Percentiles rank a stretch among this genome's conserved stretches.
phyloP scores from a whole-genome alignment of 2,329 filamentous ascomycete genomes.

The Aspergillus puulaauensis region DNA sequence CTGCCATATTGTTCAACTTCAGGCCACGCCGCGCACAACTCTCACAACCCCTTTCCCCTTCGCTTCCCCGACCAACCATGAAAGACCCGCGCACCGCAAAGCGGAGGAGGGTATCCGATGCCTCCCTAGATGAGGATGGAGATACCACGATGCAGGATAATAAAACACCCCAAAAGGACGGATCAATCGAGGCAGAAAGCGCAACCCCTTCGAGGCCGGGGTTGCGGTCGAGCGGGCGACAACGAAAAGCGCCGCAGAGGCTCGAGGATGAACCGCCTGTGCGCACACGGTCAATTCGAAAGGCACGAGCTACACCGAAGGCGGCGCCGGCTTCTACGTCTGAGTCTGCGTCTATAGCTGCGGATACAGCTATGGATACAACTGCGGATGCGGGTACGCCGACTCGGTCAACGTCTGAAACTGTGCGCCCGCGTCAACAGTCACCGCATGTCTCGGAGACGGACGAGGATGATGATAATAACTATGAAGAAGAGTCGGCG shows the following conservation, averaged over 20 bases:
- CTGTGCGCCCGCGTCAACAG: conserved; percentile 17
- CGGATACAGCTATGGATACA: neutral
- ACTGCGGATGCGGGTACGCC: neutral
- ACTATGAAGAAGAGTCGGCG: neutral
- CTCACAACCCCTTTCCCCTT: neutral
- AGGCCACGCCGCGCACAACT: neutral
- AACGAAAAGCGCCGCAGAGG: conserved; percentile 34
- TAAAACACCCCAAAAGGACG: neutral
- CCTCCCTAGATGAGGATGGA: conserved; percentile 27
- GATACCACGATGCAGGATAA: conserved; percentile 30
- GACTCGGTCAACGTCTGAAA: conserved; percentile 20
- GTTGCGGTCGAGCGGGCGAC: conserved; percentile 34
- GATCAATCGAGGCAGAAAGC: conserved; percentile 12
- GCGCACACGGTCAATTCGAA: conserved; percentile 19
- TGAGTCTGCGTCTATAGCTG: neutral
- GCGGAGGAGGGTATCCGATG: conserved; percentile 36
- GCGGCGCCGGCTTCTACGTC: conserved; percentile 14
- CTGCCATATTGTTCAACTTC: neutral
- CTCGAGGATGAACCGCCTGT: conserved; percentile 27
- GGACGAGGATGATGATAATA: conserved; percentile 22
- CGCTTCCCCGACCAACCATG: conserved; percentile 21
- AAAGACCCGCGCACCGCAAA: conserved; percentile 36
- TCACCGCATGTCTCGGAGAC: conserved; percentile 13
- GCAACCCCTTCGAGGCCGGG: conserved; percentile 25
- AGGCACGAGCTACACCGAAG: neutral